phyloP scores from a whole-genome alignment of 768 basidiomycete species.

The Steccherinum ochraceum region DNA sequence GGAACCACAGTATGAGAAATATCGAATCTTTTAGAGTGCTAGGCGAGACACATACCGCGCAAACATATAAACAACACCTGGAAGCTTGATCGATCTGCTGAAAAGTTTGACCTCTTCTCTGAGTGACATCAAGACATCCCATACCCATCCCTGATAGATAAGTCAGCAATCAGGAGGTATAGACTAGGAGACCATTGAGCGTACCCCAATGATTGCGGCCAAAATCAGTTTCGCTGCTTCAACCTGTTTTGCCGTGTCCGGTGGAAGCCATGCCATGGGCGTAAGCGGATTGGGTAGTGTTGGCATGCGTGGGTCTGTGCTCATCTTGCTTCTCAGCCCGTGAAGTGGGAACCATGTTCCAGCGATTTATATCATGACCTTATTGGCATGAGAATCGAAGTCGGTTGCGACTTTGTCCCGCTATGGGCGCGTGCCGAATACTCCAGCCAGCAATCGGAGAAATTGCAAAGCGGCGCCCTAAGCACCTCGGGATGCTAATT shows the following conservation, averaged over 20 bases:
- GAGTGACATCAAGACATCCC: slow-evolving; percentile 2
- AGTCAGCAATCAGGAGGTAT: neutral
- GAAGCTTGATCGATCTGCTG: neutral
- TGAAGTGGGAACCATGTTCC: no score
- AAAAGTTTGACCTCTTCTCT: neutral
- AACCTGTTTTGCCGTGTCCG: slow-evolving; percentile 2
- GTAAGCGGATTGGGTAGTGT: slow-evolving; percentile 2
- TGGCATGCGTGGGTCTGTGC: no score
- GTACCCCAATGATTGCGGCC: slow-evolving; percentile 1
- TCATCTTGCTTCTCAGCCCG: no score
- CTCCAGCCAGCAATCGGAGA: no score
- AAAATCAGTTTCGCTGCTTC: slow-evolving; percentile 1
- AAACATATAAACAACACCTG: neutral
- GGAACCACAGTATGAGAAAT: neutral
- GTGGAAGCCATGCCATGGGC: slow-evolving; percentile 6
- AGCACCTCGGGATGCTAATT: no score
- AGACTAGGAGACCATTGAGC: neutral
- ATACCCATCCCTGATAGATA: neutral
- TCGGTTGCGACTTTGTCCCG: no score
- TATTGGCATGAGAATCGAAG: no score
- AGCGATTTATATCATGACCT: no score
- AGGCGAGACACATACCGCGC: neutral
- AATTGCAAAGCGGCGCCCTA: no score
- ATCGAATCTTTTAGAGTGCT: neutral
- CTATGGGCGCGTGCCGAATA: no score